Evolutionary conservation across 2,329 filamentous ascomycete genomes (phyloP).

Genomic region (Biscogniauxia marginata): DNA sequence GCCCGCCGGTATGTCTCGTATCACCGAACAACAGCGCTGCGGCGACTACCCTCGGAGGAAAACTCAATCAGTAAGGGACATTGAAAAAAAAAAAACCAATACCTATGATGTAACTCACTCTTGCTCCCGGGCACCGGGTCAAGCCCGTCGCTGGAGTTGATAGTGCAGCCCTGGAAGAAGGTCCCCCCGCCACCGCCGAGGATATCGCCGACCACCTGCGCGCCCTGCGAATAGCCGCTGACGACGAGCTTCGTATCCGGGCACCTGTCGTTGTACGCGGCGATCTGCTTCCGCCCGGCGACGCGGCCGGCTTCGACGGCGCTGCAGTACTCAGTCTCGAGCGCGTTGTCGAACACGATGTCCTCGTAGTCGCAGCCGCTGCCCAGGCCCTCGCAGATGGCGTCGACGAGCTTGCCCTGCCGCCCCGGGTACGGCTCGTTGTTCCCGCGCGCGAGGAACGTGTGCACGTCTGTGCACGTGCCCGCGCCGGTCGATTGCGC

Average conservation of each 20-base stretch:
- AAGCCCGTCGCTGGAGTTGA: conserved; percentile 24
- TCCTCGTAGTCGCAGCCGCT: conserved; percentile 30
- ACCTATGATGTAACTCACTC: conserved; percentile 29
- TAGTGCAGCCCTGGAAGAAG: conserved; percentile 33
- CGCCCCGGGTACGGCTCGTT: conserved; percentile 37
- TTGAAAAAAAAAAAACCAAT: no score
- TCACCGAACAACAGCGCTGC: conserved; percentile 37
- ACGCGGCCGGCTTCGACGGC: conserved; percentile 36
- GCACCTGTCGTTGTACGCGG: conserved; percentile 39
- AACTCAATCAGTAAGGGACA: neutral
- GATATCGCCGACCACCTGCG: conserved; percentile 38
- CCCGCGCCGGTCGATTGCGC: neutral
- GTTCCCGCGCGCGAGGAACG: conserved; percentile 30
- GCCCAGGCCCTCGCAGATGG: conserved; percentile 29
- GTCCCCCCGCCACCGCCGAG: conserved; percentile 35
- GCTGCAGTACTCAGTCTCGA: conserved; percentile 18
- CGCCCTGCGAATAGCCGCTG: conserved; percentile 42
- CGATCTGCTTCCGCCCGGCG: conserved; percentile 38
- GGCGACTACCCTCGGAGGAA: conserved; percentile 23
- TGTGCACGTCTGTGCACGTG: conserved; percentile 22
- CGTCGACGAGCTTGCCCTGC: conserved; percentile 30
- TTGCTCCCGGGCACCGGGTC: conserved; percentile 33
- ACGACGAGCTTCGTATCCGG: conserved; percentile 41
- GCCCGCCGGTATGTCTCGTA: conserved; percentile 33
- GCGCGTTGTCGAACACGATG: conserved; percentile 13